phyloP scores from a whole-genome alignment of 495 filamentous ascomycete species.

The Tuber borchii region DNA sequence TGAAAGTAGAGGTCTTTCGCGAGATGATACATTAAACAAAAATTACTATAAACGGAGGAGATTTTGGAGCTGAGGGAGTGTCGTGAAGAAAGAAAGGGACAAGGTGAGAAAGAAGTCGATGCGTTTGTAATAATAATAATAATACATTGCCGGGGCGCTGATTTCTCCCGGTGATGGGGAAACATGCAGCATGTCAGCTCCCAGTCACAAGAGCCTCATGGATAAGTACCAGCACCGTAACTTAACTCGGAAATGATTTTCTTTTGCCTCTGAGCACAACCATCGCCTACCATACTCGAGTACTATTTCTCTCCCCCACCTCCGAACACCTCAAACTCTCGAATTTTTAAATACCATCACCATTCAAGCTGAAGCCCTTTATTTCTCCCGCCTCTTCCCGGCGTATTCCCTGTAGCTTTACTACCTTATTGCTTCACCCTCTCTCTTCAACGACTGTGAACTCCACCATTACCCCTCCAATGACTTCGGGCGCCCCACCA shows the following conservation, averaged over 20 bases:
- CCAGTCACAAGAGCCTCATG: not conserved
- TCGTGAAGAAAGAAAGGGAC: not conserved
- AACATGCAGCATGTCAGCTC: conserved; percentile 1
- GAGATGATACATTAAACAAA: conserved; percentile 77
- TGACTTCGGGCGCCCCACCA: conserved; percentile 4
- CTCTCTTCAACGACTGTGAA: conserved; percentile 11
- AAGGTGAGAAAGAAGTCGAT: not conserved
- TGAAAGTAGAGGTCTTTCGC: conserved; percentile 90
- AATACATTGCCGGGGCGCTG: not conserved
- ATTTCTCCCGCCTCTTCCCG: conserved; percentile 23
- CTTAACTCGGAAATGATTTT: not conserved
- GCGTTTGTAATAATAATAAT: not conserved
- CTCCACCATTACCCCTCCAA: not conserved
- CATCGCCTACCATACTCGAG: not conserved
- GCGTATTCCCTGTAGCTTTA: not conserved
- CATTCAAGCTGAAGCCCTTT: conserved; percentile 17
- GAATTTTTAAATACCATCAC: conserved; percentile 19
- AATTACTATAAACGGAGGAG: not conserved
- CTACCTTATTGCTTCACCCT: not conserved
- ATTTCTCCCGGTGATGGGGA: not conserved
- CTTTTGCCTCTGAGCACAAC: not conserved
- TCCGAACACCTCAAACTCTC: conserved; percentile 17
- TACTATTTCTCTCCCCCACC: conserved; percentile 3
- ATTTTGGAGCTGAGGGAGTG: not conserved
- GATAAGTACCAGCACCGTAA: not conserved